phyloP scores from a whole-genome alignment of 2,329 filamentous ascomycete genomes.

The Fusarium pininemorale region DNA sequence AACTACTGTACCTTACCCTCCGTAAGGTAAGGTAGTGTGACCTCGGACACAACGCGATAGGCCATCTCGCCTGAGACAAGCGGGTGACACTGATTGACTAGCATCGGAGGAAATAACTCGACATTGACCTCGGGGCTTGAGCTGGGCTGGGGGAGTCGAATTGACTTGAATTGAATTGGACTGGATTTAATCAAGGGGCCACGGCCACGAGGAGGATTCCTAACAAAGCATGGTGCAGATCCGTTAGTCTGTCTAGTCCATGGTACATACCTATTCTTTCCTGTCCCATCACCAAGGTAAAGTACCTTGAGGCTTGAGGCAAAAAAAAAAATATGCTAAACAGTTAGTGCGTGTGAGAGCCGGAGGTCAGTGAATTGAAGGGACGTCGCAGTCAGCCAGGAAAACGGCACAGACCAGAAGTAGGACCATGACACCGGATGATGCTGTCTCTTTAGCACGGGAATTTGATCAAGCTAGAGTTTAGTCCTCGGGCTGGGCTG shows the following conservation, averaged over 20 bases:
- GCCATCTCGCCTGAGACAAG: slow-evolving; percentile 20
- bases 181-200: slow-evolving; percentile 9
- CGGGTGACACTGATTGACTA: slow-evolving; percentile 6
- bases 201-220: slow-evolving; percentile 26
- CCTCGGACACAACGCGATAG: background rate
- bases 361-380: background rate
- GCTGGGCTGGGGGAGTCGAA: background rate
- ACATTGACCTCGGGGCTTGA: background rate
- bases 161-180: background rate
- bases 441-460: background rate
- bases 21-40: background rate
- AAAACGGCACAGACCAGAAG: slow-evolving; percentile 12
- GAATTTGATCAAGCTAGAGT: background rate
- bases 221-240: slow-evolving; percentile 30
- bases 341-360: background rate
- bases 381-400: background rate
- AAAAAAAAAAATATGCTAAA: background rate
- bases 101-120: slow-evolving; percentile 9
- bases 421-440: slow-evolving; percentile 2
- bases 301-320: background rate
- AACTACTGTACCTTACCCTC: background rate
- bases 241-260: slow-evolving; percentile 26
- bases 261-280: background rate
- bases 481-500: background rate
- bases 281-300: background rate